A percentile compares a stretch with the other conserved stretches of the same genome.
Conservation (phyloP, 768 basidiomycete genomes). For the Amanita phalloides region DNA sequence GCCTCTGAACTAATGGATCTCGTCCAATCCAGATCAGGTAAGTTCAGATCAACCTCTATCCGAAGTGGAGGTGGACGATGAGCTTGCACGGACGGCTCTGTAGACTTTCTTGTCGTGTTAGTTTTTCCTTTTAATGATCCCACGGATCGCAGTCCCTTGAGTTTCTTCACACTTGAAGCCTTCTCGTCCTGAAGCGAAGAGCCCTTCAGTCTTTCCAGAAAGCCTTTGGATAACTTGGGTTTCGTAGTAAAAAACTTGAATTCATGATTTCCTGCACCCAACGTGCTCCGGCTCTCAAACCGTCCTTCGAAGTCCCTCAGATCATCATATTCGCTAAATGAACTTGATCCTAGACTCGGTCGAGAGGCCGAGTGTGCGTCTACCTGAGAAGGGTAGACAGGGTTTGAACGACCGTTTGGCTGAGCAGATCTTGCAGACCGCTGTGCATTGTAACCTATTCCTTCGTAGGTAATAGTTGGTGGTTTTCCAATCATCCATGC, state of each 20-base stretch:
- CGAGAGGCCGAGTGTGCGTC: conserved; percentile 33
- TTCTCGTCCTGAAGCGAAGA: conserved; percentile 30
- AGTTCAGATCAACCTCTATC: conserved; percentile 46
- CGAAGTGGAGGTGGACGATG: conserved; percentile 45
- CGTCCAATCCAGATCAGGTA: conserved; percentile 46
- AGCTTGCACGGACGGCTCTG: conserved; percentile 37
- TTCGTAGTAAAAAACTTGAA: conserved; percentile 24
- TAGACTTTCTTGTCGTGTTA: conserved; percentile 23
- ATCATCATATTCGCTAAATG: conserved; percentile 84
- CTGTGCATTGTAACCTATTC: conserved; percentile 70
- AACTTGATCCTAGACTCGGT: conserved; percentile 62
- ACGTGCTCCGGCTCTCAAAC: conserved; percentile 72
- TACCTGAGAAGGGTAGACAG: conserved; percentile 19
- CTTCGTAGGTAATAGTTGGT: conserved; percentile 73
- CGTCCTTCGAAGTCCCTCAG: conserved; percentile 78
- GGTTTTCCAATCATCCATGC: conserved; percentile 97
- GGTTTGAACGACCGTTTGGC: conserved; percentile 7
- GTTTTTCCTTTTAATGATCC: conserved; percentile 60
- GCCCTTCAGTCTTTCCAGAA: conserved; percentile 53
- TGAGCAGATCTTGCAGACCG: conserved; percentile 11
- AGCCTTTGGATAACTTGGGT: conserved; percentile 57
- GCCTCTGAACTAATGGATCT: conserved; percentile 16
- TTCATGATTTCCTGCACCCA: conserved; percentile 34
- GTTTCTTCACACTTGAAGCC: conserved; percentile 31
- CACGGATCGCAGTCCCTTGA: conserved; percentile 76